Percentiles rank a stretch among this genome's conserved stretches.
Evolutionary conservation across 768 basidiomycete genomes (phyloP).

Genomic region (Pholiota conissans): DNA sequence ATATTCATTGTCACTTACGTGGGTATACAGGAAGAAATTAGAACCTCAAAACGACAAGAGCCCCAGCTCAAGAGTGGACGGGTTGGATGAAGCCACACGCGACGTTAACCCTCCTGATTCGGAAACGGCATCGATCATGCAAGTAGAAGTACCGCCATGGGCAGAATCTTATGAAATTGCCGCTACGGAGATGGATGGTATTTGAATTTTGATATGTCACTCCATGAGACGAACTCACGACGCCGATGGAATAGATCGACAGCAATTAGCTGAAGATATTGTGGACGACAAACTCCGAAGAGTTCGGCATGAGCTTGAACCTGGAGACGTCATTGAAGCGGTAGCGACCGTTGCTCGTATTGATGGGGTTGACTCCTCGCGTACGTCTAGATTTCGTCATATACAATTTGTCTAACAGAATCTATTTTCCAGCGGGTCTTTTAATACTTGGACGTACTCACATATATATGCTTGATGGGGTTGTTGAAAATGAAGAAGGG

Average conservation of each 20-base stretch:
- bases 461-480: slow-evolving; percentile 87
- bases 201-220: slow-evolving; percentile 2
- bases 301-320: slow-evolving; percentile 83
- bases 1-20: not conserved
- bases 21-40: slow-evolving; percentile 63
- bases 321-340: slow-evolving; percentile 87
- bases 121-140: slow-evolving; percentile 48
- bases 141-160: slow-evolving; percentile 72
- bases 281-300: slow-evolving; percentile 87
- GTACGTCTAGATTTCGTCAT: slow-evolving; percentile 36
- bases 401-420: not conserved
- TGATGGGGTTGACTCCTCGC: slow-evolving; percentile 89
- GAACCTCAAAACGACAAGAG: slow-evolving; percentile 59
- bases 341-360: slow-evolving; percentile 85
- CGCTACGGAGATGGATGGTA: slow-evolving; percentile 63
- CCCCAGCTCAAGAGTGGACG: slow-evolving; percentile 48
- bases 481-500: slow-evolving; percentile 83
- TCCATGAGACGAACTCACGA: not conserved
- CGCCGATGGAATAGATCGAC: slow-evolving; percentile 34
- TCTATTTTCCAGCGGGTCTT: slow-evolving; percentile 63
- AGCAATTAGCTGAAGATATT: slow-evolving; percentile 72
- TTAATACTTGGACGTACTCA: slow-evolving; percentile 85
- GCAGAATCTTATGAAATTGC: slow-evolving; percentile 70
- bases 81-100: slow-evolving; percentile 39
- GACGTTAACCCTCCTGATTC: slow-evolving; percentile 53